Percentiles rank a stretch among this genome's conserved stretches.
Conservation (phyloP, 495 filamentous ascomycete species). For the Xanthoparmelia taractica region DNA sequence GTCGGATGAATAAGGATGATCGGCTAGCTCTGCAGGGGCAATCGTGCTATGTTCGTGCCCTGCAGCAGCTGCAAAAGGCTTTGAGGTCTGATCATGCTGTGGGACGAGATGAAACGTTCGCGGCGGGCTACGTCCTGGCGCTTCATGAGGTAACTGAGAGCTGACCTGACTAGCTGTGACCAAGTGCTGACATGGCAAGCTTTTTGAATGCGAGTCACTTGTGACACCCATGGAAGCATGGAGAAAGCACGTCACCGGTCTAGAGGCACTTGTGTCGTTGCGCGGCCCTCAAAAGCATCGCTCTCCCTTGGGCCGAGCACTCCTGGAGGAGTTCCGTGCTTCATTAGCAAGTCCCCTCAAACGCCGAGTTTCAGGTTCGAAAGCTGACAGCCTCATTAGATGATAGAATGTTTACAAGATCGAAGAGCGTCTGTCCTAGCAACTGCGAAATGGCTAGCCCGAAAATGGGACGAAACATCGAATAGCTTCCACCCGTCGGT, state of each 20-base stretch:
- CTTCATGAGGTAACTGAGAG: background rate
- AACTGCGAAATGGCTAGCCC: background rate
- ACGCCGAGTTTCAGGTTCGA: background rate
- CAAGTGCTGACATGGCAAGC: background rate
- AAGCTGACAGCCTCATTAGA: background rate
- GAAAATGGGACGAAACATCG: background rate
- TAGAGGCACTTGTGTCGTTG: background rate
- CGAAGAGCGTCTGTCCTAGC: background rate
- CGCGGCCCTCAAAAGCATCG: slow-evolving; percentile 1
- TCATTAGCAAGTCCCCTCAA: background rate
- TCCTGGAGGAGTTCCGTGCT: background rate
- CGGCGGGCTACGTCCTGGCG: background rate
- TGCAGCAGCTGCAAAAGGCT: slow-evolving; percentile 6
- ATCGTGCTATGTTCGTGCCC: background rate
- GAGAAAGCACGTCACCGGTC: background rate
- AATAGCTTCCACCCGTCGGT: background rate
- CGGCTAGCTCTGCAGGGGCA: background rate
- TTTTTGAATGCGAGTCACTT: slow-evolving; percentile 2
- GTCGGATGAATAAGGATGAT: background rate
- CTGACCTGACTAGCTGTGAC: background rate
- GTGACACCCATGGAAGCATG: slow-evolving; percentile 6
- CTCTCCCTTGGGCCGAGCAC: background rate
- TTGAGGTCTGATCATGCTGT: background rate
- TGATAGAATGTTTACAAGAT: background rate
- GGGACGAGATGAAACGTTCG: background rate